Evolutionary conservation across 2,329 filamentous ascomycete genomes (phyloP), one percentile per base, ranked within the genome.

Genomic region (Neurospora crassa): DNA sequence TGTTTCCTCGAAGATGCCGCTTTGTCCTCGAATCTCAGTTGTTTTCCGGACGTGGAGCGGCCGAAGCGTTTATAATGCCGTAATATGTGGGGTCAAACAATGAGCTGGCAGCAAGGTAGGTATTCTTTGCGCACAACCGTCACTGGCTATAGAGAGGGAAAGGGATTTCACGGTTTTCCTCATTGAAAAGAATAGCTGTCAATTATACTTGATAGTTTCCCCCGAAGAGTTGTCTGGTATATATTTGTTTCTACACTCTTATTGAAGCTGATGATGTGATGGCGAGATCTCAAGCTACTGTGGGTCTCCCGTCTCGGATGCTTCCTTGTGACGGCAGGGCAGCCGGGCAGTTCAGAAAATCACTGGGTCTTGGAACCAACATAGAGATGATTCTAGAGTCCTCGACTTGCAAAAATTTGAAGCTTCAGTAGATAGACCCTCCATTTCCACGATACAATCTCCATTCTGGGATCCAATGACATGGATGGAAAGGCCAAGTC

Each of bases 21-120:
- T 63, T 63, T 63, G 53, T 63, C 29, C 53, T 63, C 53, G 53
- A 63, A 63, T 5, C 34, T 18, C 53, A 63, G 29, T 37, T 63
- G 53, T 11, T 18, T 18, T 37, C 53, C 53, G 53, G 53, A 37
- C 53, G 53, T 63, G 53, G 53, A 63, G 47, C 47, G 47, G 47
- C 47, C 47, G 47, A 59, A 18, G 16, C 53, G 53, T 63, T 37
- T 63, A 63, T 37, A n/a, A 63, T 63, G 53, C 53, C 16, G 53
- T 63, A 63, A 63, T 63, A 63, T 63, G 53, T 63, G 53, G 53
- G 53, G 53, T 63, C 53, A 63, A 63, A 63, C 53, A 63, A 63
- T 63, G 53, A 63, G 53, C 29, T 37, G 53, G 53, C 53, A 63
- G 53, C 14, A 37, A 63, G 6, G 29, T 29, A 29, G 53, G 24